Evolutionary conservation across 2,329 filamentous ascomycete genomes (phyloP).

Genomic region (Xylaria hypoxylon): DNA sequence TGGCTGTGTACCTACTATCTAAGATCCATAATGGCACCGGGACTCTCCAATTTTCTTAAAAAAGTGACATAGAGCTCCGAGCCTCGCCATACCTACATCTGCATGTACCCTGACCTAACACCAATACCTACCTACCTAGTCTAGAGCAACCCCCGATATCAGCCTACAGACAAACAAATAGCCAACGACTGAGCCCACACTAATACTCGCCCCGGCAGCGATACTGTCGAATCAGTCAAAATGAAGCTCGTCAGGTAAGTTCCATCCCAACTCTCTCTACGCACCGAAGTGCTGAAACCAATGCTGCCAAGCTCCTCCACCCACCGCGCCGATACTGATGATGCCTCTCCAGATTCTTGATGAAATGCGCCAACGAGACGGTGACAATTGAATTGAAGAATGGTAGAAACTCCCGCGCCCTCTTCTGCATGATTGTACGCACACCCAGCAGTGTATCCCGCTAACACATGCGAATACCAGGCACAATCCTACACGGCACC

Average conservation of each 20-base stretch:
- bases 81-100: constrained; percentile 27
- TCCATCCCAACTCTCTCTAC: constrained; percentile 42
- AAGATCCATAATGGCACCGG: not conserved
- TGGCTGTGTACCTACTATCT: not conserved
- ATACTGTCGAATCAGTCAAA: constrained; percentile 55
- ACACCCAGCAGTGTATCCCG: not conserved
- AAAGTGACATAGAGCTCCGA: constrained; percentile 35
- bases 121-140: constrained; percentile 3
- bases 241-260: constrained; percentile 98
- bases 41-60: constrained; percentile 33
- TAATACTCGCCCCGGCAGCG: constrained; percentile 12
- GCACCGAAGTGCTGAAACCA: constrained; percentile 59
- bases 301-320: constrained; percentile 51
- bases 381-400: constrained; percentile 99
- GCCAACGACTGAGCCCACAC: constrained; percentile 15
- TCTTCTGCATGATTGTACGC: not conserved
- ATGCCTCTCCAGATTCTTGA: constrained; percentile 79
- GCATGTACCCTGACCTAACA: constrained; percentile 16
- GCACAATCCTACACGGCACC: constrained; percentile 95
- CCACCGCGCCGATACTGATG: constrained; percentile 50
- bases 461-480: constrained; percentile 59
- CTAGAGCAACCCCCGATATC: constrained; percentile 32
- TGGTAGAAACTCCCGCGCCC: constrained; percentile 66
- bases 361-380: constrained; percentile 99
- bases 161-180: constrained; percentile 28